Percentiles rank a stretch among this genome's conserved stretches.
phyloP scores from a whole-genome alignment of 2,329 filamentous ascomycete genomes.

The Colletotrichum musae region DNA sequence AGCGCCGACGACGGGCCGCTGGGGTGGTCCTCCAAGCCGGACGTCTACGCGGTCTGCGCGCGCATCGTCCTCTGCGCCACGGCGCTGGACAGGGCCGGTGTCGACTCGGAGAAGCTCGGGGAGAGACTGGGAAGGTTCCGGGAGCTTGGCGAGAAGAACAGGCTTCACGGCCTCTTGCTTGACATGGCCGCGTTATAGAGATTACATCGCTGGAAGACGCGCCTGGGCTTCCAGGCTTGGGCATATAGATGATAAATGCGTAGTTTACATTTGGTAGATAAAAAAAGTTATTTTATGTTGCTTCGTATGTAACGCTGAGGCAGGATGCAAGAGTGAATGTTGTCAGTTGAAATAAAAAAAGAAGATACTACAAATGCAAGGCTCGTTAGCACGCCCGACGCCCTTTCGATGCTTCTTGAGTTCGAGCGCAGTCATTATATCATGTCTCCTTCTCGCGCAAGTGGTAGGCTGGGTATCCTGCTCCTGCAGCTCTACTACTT shows the following conservation, averaged over 20 bases:
- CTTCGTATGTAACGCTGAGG: constrained; percentile 24
- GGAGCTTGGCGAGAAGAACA: constrained; percentile 25
- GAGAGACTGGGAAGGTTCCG: constrained; percentile 27
- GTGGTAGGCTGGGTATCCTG: constrained; percentile 21
- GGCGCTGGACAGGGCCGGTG: constrained; percentile 47
- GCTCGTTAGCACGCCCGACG: constrained; percentile 2
- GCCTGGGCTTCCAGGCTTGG: background rate
- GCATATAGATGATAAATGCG: background rate
- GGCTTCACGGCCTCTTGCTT: constrained; percentile 41
- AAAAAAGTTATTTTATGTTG: background rate
- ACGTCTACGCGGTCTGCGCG: constrained; percentile 74
- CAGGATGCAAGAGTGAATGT: too few relatives aligned
- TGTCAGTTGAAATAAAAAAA: background rate
- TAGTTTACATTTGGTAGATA: background rate
- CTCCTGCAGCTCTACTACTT: background rate
- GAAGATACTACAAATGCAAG: background rate
- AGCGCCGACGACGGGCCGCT: constrained; percentile 72
- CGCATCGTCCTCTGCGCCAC: constrained; percentile 59
- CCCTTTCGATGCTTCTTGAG: constrained; percentile 26
- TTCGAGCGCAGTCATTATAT: constrained; percentile 19
- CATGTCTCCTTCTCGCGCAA: background rate
- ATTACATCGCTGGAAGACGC: background rate
- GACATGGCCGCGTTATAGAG: constrained; percentile 30
- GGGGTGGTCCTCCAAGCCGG: constrained; percentile 79
- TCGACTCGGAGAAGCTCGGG: background rate